phyloP scores from a whole-genome alignment of 2,329 filamentous ascomycete species.

The Ceratocystis ficicola region DNA sequence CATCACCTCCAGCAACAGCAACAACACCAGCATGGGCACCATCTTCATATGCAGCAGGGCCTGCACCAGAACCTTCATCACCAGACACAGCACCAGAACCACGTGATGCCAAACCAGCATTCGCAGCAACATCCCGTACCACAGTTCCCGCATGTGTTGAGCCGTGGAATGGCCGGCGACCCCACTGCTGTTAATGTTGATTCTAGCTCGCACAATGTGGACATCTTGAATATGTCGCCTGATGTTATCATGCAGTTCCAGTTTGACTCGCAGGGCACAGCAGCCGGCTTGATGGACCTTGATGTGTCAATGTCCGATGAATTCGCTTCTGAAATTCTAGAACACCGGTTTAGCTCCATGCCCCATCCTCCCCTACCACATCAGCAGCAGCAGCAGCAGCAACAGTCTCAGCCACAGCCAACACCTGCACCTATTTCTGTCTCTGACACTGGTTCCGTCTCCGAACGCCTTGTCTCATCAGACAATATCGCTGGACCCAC shows the following conservation, averaged over 20 bases:
- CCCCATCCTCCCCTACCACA: neutral
- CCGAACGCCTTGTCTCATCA: neutral
- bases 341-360: neutral
- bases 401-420: neutral
- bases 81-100: neutral
- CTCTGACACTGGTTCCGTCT: neutral
- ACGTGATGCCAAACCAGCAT: constrained; percentile 1
- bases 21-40: constrained; percentile 8
- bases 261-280: neutral
- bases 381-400: neutral
- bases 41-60: neutral
- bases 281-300: neutral
- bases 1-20: neutral
- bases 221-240: neutral
- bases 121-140: neutral
- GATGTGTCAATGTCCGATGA: neutral
- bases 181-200: neutral
- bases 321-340: neutral
- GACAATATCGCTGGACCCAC: too few species aligned
- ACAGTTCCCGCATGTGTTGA: neutral
- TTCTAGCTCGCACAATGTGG: neutral
- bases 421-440: neutral
- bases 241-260: neutral
- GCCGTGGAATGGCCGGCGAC: neutral
- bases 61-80: neutral